Evolutionary conservation across 352 stramenopile species (phyloP).

Genomic region (Pythium dissimile): DNA sequence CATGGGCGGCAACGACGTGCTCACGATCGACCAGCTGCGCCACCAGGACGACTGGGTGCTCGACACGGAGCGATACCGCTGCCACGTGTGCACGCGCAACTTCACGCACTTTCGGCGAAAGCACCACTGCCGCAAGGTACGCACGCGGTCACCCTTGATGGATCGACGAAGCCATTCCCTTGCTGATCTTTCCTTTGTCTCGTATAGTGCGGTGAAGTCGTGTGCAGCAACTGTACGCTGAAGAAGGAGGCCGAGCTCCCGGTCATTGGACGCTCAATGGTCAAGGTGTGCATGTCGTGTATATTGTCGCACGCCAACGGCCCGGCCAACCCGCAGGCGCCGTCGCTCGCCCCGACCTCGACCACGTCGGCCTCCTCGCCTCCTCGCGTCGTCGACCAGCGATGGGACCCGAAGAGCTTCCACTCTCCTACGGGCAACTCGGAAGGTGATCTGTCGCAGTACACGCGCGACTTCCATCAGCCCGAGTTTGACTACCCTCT

Average conservation of each 20-base stretch:
- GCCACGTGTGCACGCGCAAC: conserved; percentile 87
- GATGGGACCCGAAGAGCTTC: conserved; percentile 80
- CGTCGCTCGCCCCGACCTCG: conserved; percentile 30
- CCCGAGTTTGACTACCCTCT: conserved; percentile 83
- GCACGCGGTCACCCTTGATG: background rate
- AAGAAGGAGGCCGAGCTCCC: conserved; percentile 86
- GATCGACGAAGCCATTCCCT: background rate
- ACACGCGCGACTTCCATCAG: conserved; percentile 76
- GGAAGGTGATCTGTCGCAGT: conserved; percentile 71
- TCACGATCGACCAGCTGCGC: conserved; percentile 85
- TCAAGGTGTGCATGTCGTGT: conserved; percentile 88
- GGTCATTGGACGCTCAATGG: conserved; percentile 78
- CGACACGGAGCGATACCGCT: conserved; percentile 84
- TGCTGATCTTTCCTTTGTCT: background rate
- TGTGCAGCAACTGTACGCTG: conserved; percentile 84
- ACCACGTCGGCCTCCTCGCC: conserved; percentile 41
- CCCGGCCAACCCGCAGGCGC: conserved; percentile 69
- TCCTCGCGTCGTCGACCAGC: conserved; percentile 36
- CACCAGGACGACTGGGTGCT: conserved; percentile 89
- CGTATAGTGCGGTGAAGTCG: conserved; percentile 82
- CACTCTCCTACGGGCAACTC: conserved; percentile 79
- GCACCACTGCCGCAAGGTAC: conserved; percentile 86
- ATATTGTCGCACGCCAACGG: conserved; percentile 82
- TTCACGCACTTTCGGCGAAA: conserved; percentile 88
- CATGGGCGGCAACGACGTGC: conserved; percentile 82